Evolutionary conservation across 257 asterid genomes (phyloP).

Genomic region (Scutellaria minor): DNA sequence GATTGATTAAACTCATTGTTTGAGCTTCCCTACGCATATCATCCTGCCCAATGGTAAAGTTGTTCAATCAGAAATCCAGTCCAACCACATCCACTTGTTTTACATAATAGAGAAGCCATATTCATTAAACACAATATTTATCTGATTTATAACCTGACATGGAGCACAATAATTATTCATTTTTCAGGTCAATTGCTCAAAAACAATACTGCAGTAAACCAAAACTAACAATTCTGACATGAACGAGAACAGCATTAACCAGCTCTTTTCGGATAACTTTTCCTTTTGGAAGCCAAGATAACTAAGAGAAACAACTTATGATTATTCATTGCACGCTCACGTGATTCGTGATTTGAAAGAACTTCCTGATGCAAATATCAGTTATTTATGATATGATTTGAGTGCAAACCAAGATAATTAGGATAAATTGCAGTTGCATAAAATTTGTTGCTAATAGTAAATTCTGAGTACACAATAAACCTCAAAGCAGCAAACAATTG

Average conservation of each 20-base stretch:
- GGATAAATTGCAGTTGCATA: conserved; percentile 1
- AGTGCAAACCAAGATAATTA: conserved; percentile 11
- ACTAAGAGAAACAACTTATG: not conserved
- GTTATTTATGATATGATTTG: not conserved
- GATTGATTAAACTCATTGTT: conserved; percentile 89
- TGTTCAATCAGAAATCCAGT: conserved; percentile 13
- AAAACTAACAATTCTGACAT: conserved; percentile 20
- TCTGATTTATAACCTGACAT: conserved; percentile 1
- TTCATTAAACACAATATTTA: not conserved
- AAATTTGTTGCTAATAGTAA: conserved; percentile 6
- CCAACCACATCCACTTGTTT: conserved; percentile 25
- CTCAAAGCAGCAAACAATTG: conserved; percentile 14
- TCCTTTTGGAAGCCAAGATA: conserved; percentile 6
- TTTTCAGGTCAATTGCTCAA: conserved; percentile 21
- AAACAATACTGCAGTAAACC: not conserved
- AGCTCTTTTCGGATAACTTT: conserved; percentile 12
- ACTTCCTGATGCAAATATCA: conserved; percentile 8
- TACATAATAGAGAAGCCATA: conserved; percentile 7
- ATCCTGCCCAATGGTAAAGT: conserved; percentile 60
- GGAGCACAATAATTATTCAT: not conserved
- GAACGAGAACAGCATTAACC: not conserved
- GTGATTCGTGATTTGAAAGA: not conserved
- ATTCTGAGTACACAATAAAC: conserved; percentile 15
- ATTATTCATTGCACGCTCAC: conserved; percentile 21
- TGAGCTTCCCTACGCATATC: conserved; percentile 99